Evolutionary conservation across 2,329 filamentous ascomycete species (phyloP), one percentile per base, ranked within the genome.

Genomic region (Chaetothyriales sp.): DNA sequence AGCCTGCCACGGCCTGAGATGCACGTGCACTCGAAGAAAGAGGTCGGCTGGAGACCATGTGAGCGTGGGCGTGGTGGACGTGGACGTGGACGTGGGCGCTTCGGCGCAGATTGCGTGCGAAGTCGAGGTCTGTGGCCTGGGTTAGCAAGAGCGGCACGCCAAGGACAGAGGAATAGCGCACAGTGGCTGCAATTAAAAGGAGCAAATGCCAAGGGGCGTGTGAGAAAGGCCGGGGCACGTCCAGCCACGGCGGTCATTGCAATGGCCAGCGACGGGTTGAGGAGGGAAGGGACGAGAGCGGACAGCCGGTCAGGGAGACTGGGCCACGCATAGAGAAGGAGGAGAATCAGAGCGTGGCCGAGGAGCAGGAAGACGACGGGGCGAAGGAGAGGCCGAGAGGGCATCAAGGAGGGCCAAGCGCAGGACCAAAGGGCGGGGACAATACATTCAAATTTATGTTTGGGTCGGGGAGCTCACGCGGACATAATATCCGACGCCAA

Each of bases 91-190:
- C 2, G 44, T 52, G 50, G 33, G 54, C 51, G 37, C 54, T 52
- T 48, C 49, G 53, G 20, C 52, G 56, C 43, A 61, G 58, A 43
- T 47, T 54, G 40, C 44, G 52, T 22, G 49, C 51, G n/a, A 59
- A 37, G 25, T 56, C 55, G 59, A 50, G 18, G 47, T 40, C 33
- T 40, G 33, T 58, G 53, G 40, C 57, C 22, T 53, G 49, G 54
- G 57, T 60, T 56, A 60, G 59, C 48, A 59, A 57, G 53, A 47
- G 59, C 47, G 49, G 52, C 47, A 54, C 57, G 51, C 46, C 48
- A 50, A 53, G 48, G 55, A 56, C 51, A 51, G 49, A 43, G 53
- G 56, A 57, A 55, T 47, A 50, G 56, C 59, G 57, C 56, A 60
- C 59, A 55, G 47, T 58, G 46, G 10, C 33, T 40, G 33, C 10